Evolutionary conservation across 768 basidiomycete species (phyloP), one percentile per base, ranked within the genome.

Genomic region (Guyanaporus albipodus): DNA sequence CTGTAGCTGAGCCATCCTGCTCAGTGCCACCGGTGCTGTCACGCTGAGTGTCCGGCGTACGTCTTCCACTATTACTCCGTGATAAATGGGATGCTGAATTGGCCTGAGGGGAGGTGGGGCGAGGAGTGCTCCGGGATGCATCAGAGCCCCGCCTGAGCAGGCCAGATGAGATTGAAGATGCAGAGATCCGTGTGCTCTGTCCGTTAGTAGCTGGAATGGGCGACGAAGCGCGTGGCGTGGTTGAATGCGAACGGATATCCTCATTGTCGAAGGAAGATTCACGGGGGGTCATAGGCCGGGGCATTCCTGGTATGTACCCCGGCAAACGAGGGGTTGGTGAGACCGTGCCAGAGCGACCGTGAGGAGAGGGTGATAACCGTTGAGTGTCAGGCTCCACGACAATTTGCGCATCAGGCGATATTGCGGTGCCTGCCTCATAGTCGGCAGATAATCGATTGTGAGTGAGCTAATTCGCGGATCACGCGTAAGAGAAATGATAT

Each of bases 271-370:
- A 70, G 26, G 77, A 69, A 6, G 69, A 57, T 53, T 88, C 85
- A 46, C 81, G 83, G n/a, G 90, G 90, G 6, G 90, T 91, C 85
- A 91, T 90, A 15, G 90, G 90, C 33, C 90, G 73, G 18, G 87
- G 86, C 90, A 92, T 92, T 10, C 90, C 90, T 19, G 90, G 90
- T 46, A 90, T 82, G 66, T 92, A 92, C 12, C 90, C 90, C 44
- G 90, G 89, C 18, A 88, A 60, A 32, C 79, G 73, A 34, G 77
- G 74, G 0, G 68, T 67, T 26, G 77, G 76, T 24, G 77, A 78
- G n/a, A 66, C 64, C 12, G 71, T 68, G 4, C 72, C 78, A 35
- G 79, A 77, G 37, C 79, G 68, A 49, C 68, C 67, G 37, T 67
- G 71, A 22, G 83, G 82, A 19, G 82, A 70, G 34, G 85, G 84